Evolutionary conservation across 129 eudicot genomes (phyloP).

Genomic region (Ambrosia artemisiifolia): DNA sequence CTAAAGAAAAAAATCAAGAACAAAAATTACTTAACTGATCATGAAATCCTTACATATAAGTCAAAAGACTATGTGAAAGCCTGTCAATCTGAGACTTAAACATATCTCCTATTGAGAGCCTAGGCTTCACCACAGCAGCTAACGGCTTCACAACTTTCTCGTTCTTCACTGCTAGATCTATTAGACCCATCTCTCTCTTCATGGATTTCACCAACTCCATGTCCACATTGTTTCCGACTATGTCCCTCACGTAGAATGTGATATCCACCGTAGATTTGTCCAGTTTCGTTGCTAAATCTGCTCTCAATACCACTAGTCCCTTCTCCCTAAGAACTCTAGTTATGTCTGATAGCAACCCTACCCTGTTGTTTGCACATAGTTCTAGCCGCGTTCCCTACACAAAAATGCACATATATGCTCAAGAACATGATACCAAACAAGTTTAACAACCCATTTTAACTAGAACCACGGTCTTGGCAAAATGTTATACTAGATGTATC

Average conservation of each 20-base stretch:
- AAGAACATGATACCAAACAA: not conserved
- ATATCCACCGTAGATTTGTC: conserved; percentile 45
- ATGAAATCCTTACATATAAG: conserved; percentile 24
- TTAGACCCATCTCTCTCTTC: conserved; percentile 65
- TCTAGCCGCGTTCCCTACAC: conserved; percentile 67
- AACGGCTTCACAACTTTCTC: conserved; percentile 28
- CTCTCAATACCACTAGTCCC: conserved; percentile 68
- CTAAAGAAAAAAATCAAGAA: not conserved
- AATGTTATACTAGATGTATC: not conserved
- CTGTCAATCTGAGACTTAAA: conserved; percentile 55
- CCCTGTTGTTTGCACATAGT: conserved; percentile 58
- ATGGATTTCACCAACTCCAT: conserved; percentile 56
- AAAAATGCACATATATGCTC: not conserved
- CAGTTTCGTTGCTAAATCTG: conserved; percentile 60
- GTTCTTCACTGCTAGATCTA: conserved; percentile 56
- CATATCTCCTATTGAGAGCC: conserved; percentile 50
- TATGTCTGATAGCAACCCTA: conserved; percentile 81
- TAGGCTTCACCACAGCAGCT: conserved; percentile 26
- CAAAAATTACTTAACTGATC: not conserved
- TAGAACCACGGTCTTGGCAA: not conserved
- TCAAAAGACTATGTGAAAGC: conserved; percentile 52
- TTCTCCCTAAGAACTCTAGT: conserved; percentile 72
- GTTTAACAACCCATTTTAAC: not conserved
- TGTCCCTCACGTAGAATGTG: conserved; percentile 67
- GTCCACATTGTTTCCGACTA: conserved; percentile 60